Base-by-base conservation (phyloP, 768 basidiomycete species). In the Solioccasus polychromus region DNA sequence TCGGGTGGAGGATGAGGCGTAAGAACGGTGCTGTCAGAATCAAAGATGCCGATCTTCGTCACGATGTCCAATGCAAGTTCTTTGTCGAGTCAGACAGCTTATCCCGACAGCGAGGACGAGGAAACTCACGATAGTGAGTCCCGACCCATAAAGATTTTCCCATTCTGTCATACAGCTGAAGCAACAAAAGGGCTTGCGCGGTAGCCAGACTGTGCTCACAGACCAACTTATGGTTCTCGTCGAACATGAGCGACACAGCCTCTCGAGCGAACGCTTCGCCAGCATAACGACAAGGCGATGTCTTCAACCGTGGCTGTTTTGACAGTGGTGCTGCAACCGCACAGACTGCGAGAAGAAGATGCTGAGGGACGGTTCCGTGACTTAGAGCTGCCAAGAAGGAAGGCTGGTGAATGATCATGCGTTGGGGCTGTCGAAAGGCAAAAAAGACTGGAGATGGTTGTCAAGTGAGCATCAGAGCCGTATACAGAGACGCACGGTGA, bases 261-360 rank as follows among this genome's bases (percentile, higher is more conserved):
- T 81, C 81, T 50, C 81, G 73, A 15, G 76, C 74, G 47, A 74
- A 79, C 5, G 51, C 55, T 52, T 74, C 73, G 18, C 81, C 81
- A 9, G 82, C 78, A 45, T 71, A 75, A 45, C 79, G 78, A 42
- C 72, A 63, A 25, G 79, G 77, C 6, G 66, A 72, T 18, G 79
- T 80, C 39, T 75, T 78, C 43, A 85, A 68, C 17, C 75, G 72
- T 26, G 83, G 77, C 44, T 82, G 83, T 49, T 79, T 82, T 18
- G 85, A 88, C 39, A 83, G 67, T 8, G 85, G 87, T 17, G 89
- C 86, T 6, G 88, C 88, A 26, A 89, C 72, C 4, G 88, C 87
- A 60, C 85, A 88, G 7, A 92, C 71, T 0, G 87, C 82, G 37
- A 84, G 76, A 15, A 91, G 70, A 22, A 92, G 79, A 58, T 87